Percentiles rank a stretch among this genome's conserved stretches.
phyloP scores from a whole-genome alignment of 352 stramenopile species.

The Plasmopara viticola region DNA sequence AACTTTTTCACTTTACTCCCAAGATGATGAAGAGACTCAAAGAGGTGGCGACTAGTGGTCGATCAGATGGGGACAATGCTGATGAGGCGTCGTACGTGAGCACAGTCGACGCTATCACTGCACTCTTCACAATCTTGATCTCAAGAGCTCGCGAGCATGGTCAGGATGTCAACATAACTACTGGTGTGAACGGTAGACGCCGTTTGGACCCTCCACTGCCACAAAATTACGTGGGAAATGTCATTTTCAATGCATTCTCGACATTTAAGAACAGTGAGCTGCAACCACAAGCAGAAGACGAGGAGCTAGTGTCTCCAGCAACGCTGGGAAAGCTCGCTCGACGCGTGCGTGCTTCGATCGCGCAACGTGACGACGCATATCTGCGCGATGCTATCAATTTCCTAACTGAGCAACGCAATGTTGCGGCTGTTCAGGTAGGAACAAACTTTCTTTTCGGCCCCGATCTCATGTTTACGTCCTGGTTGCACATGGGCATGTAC shows the following conservation, averaged over 20 bases:
- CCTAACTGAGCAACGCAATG: slow-evolving; percentile 23
- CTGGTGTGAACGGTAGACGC: slow-evolving; percentile 42
- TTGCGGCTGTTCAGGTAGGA: slow-evolving; percentile 23
- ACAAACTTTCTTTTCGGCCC: slow-evolving; percentile 44
- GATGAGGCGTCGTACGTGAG: slow-evolving; percentile 35
- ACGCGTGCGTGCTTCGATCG: slow-evolving; percentile 27
- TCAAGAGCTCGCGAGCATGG: slow-evolving; percentile 37
- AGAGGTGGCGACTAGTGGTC: slow-evolving; percentile 7
- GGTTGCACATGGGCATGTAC: slow-evolving; percentile 51
- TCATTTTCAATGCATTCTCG: slow-evolving; percentile 47
- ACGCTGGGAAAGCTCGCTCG: slow-evolving; percentile 20
- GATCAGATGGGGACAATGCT: background rate
- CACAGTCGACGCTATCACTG: slow-evolving; percentile 46
- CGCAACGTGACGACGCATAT: slow-evolving; percentile 25
- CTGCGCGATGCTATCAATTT: slow-evolving; percentile 53
- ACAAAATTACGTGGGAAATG: slow-evolving; percentile 42
- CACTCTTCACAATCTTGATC: slow-evolving; percentile 42
- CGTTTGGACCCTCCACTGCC: slow-evolving; percentile 38
- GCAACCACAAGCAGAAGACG: background rate
- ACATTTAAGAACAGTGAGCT: slow-evolving; percentile 27
- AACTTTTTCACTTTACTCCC: slow-evolving; percentile 40
- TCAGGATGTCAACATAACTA: slow-evolving; percentile 39
- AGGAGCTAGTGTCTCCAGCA: slow-evolving; percentile 1
- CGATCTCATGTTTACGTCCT: slow-evolving; percentile 53
- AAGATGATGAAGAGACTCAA: slow-evolving; percentile 45